Evolutionary conservation across 2,329 filamentous ascomycete species (phyloP), one percentile per base, ranked within the genome.

Genomic region (Arthrobotrys musiformis): DNA sequence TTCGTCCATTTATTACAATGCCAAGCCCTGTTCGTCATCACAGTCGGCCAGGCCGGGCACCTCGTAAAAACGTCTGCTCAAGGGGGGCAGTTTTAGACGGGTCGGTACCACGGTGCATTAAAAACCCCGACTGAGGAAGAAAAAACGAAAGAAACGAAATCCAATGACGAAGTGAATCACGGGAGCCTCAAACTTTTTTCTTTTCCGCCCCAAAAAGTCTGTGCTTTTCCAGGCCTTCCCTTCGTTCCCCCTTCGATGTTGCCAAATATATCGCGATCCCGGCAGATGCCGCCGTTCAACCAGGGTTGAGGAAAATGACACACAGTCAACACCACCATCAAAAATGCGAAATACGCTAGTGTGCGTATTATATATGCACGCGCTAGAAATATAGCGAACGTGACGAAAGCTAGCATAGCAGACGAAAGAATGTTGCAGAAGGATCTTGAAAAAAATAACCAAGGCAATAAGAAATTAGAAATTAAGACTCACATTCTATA

Each of bases 401-500:
- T 24, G 19, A 48, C 19, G 17, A 48, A n/a, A n/a, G n/a, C n/a
- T n/a, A 35, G 24, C 40, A 17, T 30, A 6, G 26, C 19, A 44
- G 17, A 58, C 19, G 24, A 58, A 40, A 60, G 26, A 58, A 22
- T 26, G 13, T 11, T 15, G 19, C 33, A 22, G 17, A 52, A 44
- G 37, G 13, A 68, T 19, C 33, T n/a, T n/a, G n/a, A n/a, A 9
- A 50, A 5, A 22, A 26, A 58, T 30, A 48, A 30, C n/a, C n/a
- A 40, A 44, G 40, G 6, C 37, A 30, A 48, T 37, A 58, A 19
- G 17, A 46, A 50, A n/a, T n/a, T n/a, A n/a, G 11, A 48, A 44
- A 22, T 19, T 15, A 42, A 22, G 33, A 70, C 73, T 70, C 52
- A 77, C 73, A 35, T 70, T 77, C 73, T 26, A 77, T 22, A 30